Percentiles rank a stretch among this genome's conserved stretches.
Conservation (phyloP, 805 yeast genomes). For the Candida easanensis region DNA sequence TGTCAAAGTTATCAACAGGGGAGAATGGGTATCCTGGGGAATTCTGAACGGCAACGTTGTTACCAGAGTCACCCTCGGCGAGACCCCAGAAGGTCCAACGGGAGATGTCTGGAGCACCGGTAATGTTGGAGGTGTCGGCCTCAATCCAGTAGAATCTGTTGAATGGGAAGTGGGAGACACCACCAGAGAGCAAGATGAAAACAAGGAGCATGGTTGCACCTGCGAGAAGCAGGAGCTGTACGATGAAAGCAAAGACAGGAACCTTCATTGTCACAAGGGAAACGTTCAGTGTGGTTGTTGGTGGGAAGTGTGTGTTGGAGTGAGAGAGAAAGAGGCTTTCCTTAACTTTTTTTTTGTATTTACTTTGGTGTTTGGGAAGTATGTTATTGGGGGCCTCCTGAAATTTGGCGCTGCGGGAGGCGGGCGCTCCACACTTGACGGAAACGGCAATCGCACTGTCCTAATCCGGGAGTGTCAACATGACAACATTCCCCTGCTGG, state of each 20-base stretch:
- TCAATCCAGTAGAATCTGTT: conserved; percentile 66
- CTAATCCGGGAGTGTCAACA: conserved; percentile 3
- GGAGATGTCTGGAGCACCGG: conserved; percentile 46
- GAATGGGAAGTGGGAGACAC: conserved; percentile 56
- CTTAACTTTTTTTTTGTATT: background rate
- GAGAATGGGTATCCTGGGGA: conserved; percentile 75
- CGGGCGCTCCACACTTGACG: conserved; percentile 2
- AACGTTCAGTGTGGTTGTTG: background rate
- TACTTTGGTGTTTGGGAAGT: conserved; percentile 4
- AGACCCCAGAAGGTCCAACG: conserved; percentile 88
- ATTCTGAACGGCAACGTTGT: conserved; percentile 35
- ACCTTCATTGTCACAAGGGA: conserved; percentile 14
- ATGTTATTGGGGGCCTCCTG: conserved; percentile 11
- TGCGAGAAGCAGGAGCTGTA: conserved; percentile 19
- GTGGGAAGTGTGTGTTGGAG: background rate
- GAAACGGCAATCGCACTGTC: conserved; percentile 6
- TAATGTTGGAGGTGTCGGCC: conserved; percentile 60
- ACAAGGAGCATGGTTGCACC: conserved; percentile 47
- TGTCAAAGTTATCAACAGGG: conserved; percentile 69
- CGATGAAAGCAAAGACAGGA: conserved; percentile 13
- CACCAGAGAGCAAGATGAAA: conserved; percentile 63
- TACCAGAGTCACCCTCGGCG: conserved; percentile 40
- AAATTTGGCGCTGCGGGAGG: conserved; percentile 12
- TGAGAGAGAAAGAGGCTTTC: background rate
- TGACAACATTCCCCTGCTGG: conserved; percentile 7